Conservation (phyloP, 1,139 yeast genomes). For the Yamadazyma sp. region DNA sequence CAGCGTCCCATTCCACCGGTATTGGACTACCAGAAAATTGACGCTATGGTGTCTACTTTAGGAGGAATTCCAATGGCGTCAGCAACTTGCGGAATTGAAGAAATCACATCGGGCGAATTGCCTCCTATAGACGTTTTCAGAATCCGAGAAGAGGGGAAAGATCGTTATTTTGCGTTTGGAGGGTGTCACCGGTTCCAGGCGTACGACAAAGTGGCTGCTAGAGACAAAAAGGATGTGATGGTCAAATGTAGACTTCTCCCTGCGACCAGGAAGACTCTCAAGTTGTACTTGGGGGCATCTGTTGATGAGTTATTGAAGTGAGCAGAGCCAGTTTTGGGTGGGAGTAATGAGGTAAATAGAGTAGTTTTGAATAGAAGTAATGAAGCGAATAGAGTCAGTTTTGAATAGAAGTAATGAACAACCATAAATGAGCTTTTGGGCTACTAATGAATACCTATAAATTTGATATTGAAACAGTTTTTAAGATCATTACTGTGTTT, state of each 20-base stretch:
- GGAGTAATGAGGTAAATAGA: neutral
- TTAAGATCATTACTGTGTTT: too few species aligned
- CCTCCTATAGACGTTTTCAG: constrained; percentile 78
- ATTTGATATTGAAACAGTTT: too few species aligned
- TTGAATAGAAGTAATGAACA: too few species aligned
- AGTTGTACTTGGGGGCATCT: constrained; percentile 63
- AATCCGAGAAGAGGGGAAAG: constrained; percentile 60
- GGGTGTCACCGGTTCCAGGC: constrained; percentile 87
- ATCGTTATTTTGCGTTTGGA: constrained; percentile 76
- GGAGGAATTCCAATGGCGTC: constrained; percentile 65
- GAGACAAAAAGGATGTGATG: constrained; percentile 36
- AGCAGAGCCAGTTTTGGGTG: neutral
- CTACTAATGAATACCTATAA: too few species aligned
- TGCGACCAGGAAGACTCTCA: constrained; percentile 62
- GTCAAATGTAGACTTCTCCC: constrained; percentile 69
- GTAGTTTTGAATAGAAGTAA: too few species aligned
- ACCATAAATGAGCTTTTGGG: too few species aligned
- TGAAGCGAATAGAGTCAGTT: neutral
- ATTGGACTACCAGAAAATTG: constrained; percentile 67
- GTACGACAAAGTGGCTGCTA: constrained; percentile 46
- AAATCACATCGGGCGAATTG: constrained; percentile 60
- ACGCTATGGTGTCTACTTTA: constrained; percentile 75
- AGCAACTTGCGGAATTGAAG: constrained; percentile 57
- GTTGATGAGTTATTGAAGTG: constrained; percentile 52
- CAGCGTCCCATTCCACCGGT: constrained; percentile 85